Conservation (phyloP, 129 eudicot species). For the Helianthus tuberosus region DNA sequence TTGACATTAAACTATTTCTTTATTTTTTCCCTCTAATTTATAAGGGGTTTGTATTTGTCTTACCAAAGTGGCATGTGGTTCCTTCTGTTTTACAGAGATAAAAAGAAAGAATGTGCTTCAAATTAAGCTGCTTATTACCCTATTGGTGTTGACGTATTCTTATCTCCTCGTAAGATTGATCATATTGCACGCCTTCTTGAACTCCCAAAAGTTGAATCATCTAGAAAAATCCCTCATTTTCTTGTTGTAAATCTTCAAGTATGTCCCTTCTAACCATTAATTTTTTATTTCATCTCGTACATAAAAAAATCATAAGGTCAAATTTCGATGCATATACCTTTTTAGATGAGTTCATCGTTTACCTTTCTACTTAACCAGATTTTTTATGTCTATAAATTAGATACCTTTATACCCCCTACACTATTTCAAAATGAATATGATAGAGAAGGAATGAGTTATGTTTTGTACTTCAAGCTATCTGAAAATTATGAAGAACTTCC, state of each 20-base stretch:
- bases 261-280: slow-evolving; percentile 12
- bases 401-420: slow-evolving; percentile 85
- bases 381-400: slow-evolving; percentile 36
- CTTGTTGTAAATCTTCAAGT: slow-evolving; percentile 98
- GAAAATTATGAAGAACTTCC: slow-evolving; percentile 75
- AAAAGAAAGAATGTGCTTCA: slow-evolving; percentile 83
- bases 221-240: slow-evolving; percentile 66
- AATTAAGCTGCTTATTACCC: slow-evolving; percentile 80
- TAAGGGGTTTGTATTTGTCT: background rate
- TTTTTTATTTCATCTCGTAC: background rate
- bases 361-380: background rate
- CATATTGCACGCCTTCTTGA: slow-evolving; percentile 90
- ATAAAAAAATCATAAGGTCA: background rate
- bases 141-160: slow-evolving; percentile 82
- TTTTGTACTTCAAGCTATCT: slow-evolving; percentile 82
- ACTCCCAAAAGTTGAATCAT: slow-evolving; percentile 71
- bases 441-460: slow-evolving; percentile 89
- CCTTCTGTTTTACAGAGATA: slow-evolving; percentile 62
- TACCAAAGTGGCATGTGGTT: background rate
- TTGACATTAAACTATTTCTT: slow-evolving; percentile 6
- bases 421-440: slow-evolving; percentile 79
- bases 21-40: background rate
- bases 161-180: slow-evolving; percentile 76
- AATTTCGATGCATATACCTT: background rate
- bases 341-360: slow-evolving; percentile 1